Evolutionary conservation across 805 yeast genomes (phyloP).

Genomic region (Kluyveromyces aestuarii): DNA sequence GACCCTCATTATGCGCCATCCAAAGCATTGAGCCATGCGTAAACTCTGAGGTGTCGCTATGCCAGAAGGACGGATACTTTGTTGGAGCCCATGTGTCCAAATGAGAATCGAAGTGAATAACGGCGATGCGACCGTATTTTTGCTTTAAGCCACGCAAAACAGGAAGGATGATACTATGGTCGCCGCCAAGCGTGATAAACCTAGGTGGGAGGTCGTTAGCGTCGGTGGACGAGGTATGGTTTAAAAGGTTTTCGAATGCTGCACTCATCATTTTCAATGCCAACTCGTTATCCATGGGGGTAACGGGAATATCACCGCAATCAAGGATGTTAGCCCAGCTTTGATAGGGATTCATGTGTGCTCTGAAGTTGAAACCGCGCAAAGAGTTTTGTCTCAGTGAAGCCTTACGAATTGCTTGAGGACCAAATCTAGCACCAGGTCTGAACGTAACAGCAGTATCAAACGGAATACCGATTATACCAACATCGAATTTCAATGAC

Average conservation of each 20-base stretch:
- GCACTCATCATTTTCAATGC: constrained; percentile 55
- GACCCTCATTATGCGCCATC: constrained; percentile 67
- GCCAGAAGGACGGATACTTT: constrained; percentile 58
- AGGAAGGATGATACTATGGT: constrained; percentile 68
- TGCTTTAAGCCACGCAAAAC: constrained; percentile 56
- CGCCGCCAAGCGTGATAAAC: constrained; percentile 71
- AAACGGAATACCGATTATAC: constrained; percentile 70
- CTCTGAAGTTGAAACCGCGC: constrained; percentile 64
- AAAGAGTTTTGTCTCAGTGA: constrained; percentile 61
- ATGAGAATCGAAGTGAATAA: constrained; percentile 81
- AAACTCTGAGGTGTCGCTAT: constrained; percentile 46
- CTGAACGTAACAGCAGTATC: constrained; percentile 76
- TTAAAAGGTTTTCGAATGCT: constrained; percentile 46
- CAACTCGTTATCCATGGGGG: constrained; percentile 57
- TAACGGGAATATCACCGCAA: constrained; percentile 61
- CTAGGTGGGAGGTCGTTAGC: constrained; percentile 40
- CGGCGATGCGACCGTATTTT: constrained; percentile 57
- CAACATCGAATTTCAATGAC: constrained; percentile 51
- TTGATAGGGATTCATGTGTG: constrained; percentile 51
- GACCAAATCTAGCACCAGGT: constrained; percentile 81
- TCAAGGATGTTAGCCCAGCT: constrained; percentile 47
- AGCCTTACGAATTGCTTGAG: constrained; percentile 57
- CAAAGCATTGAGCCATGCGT: constrained; percentile 85
- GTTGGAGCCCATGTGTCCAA: constrained; percentile 75
- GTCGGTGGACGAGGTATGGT: constrained; percentile 19